phyloP scores from a whole-genome alignment of 2,329 filamentous ascomycete species.

The Esteya vermicola region DNA sequence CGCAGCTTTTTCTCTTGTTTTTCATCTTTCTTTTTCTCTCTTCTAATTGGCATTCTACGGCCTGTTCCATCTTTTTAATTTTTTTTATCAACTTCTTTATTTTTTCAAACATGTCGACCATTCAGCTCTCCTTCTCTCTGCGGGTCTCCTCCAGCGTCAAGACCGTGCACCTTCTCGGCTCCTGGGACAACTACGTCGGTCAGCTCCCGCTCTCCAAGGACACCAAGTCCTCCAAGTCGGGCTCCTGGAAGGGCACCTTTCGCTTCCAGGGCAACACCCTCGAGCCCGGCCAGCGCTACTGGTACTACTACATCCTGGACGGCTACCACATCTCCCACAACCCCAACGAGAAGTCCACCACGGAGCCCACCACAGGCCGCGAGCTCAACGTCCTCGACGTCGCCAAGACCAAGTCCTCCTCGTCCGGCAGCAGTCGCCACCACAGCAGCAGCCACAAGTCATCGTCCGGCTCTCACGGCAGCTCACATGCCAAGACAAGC shows the following conservation, averaged over 20 bases:
- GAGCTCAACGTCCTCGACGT: constrained; percentile 97
- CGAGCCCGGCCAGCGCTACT: constrained; percentile 84
- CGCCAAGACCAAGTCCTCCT: constrained; percentile 40
- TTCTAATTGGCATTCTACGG: too few relatives aligned
- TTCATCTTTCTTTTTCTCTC: constrained; percentile 11
- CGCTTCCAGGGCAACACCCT: constrained; percentile 81
- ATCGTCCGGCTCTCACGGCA: too few relatives aligned
- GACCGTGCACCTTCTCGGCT: constrained; percentile 92
- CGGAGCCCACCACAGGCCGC: constrained; percentile 92
- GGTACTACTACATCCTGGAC: constrained; percentile 99
- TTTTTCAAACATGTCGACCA: constrained; percentile 79
- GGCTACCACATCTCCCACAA: constrained; percentile 97
- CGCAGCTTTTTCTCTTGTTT: constrained; percentile 9
- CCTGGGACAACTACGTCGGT: constrained; percentile 93
- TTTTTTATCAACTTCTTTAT: constrained; percentile 22
- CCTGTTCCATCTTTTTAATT: constrained; percentile 17
- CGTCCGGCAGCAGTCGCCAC: constrained; percentile 17
- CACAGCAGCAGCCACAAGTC: constrained; percentile 11
- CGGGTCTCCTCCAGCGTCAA: constrained; percentile 94
- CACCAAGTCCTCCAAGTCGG: constrained; percentile 65
- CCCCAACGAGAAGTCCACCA: constrained; percentile 74
- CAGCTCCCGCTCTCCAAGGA: constrained; percentile 93
- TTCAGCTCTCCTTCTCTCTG: constrained; percentile 91
- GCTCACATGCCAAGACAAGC: too few relatives aligned
- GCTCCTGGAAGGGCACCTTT: constrained; percentile 92